Evolutionary conservation across 352 stramenopile species (phyloP).

Genomic region (Phytophthora fragariaefolia): DNA sequence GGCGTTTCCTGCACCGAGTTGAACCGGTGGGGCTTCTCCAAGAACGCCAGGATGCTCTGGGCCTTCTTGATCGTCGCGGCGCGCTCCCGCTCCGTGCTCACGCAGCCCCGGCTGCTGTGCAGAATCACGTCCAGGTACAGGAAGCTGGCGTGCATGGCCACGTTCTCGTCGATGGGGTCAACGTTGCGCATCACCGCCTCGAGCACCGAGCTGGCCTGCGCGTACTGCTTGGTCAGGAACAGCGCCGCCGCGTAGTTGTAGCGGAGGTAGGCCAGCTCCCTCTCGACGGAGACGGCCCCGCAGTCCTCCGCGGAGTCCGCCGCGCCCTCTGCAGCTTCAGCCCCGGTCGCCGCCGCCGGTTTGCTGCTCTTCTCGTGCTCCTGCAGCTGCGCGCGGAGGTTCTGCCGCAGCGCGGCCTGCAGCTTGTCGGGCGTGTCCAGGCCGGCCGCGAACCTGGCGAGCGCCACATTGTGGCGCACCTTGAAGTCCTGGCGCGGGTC

Average conservation of each 20-base stretch:
- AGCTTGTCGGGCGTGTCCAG: slow-evolving; percentile 74
- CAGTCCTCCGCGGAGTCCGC: slow-evolving; percentile 23
- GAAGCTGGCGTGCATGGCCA: slow-evolving; percentile 94
- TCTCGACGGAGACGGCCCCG: slow-evolving; percentile 72
- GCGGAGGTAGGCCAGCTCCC: slow-evolving; percentile 86
- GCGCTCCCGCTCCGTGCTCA: slow-evolving; percentile 78
- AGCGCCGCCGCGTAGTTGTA: slow-evolving; percentile 92
- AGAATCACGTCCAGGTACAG: slow-evolving; percentile 93
- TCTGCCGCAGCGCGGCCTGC: slow-evolving; percentile 74
- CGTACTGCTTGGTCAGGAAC: slow-evolving; percentile 92
- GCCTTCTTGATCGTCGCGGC: slow-evolving; percentile 83
- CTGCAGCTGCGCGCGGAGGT: slow-evolving; percentile 70
- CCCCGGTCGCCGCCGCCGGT: slow-evolving; percentile 3
- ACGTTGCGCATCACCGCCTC: slow-evolving; percentile 91
- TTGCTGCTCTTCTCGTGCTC: slow-evolving; percentile 47
- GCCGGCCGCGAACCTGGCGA: slow-evolving; percentile 71
- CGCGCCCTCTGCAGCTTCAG: slow-evolving; percentile 34
- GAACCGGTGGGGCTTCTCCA: slow-evolving; percentile 92
- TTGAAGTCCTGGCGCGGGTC: slow-evolving; percentile 77
- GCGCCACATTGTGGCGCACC: slow-evolving; percentile 86
- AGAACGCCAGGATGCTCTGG: slow-evolving; percentile 84
- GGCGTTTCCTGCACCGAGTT: slow-evolving; percentile 73
- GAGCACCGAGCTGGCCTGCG: slow-evolving; percentile 82
- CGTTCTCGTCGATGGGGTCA: slow-evolving; percentile 90
- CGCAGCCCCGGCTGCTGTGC: slow-evolving; percentile 87